Evolutionary conservation across 441 rosid genomes (phyloP).

Genomic region (Omphalea diandra): DNA sequence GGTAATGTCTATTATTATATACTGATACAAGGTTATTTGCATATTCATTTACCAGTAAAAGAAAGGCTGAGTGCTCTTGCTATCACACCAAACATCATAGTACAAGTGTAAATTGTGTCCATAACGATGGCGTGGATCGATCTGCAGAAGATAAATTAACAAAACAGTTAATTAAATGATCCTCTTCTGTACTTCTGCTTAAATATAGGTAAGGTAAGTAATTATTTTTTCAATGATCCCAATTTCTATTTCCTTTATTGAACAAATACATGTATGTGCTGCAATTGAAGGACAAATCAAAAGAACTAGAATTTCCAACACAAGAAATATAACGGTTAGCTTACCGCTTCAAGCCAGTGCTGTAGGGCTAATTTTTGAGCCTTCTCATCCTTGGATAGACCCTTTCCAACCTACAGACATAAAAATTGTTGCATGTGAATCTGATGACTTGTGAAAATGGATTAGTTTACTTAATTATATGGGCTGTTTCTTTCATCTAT

Average conservation of each 20-base stretch:
- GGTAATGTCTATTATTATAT: neutral
- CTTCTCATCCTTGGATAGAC: constrained; percentile 59
- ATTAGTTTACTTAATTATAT: too few relatives aligned
- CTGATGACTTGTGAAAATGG: too few relatives aligned
- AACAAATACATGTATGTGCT: neutral
- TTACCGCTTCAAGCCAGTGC: constrained; percentile 85
- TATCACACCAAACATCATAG: constrained; percentile 53
- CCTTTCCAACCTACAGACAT: constrained; percentile 59
- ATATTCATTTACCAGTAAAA: constrained; percentile 79
- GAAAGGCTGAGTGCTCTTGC: constrained; percentile 58
- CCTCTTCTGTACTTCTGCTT: neutral
- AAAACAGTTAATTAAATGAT: constrained; percentile 6
- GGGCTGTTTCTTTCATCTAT: neutral
- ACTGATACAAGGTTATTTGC: too few relatives aligned
- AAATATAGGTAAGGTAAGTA: too few relatives aligned
- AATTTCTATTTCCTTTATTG: too few relatives aligned
- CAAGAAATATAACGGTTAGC: constrained; percentile 22
- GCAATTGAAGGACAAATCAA: neutral
- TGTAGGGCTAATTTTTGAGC: constrained; percentile 72
- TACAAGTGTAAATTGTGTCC: constrained; percentile 67
- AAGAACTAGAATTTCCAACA: neutral
- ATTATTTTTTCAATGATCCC: neutral
- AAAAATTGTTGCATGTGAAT: neutral
- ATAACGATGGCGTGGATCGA: constrained; percentile 68
- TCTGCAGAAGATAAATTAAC: constrained; percentile 35